phyloP scores from a whole-genome alignment of 1,139 yeast species.

The Kodamaea plutei region DNA sequence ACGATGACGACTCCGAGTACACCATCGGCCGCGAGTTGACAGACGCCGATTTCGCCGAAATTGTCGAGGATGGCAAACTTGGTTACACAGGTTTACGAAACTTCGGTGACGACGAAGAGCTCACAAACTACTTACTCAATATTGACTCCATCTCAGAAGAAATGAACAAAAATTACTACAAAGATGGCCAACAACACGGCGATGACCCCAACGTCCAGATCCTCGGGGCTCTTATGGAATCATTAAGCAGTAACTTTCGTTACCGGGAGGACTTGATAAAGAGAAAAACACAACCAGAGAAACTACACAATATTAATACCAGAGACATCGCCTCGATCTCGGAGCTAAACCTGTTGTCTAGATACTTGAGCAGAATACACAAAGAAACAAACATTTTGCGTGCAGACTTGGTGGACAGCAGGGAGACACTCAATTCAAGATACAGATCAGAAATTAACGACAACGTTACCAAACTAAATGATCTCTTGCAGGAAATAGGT shows the following conservation, averaged over 20 bases:
- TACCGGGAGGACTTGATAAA: conserved; percentile 4
- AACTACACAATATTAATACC: conserved; percentile 1
- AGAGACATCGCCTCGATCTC: conserved; percentile 6
- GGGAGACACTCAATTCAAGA: conserved; percentile 17
- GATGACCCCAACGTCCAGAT: conserved; percentile 3
- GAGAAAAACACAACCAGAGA: neutral
- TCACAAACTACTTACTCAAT: conserved; percentile 30
- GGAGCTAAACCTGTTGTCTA: conserved; percentile 12
- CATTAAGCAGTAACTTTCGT: conserved; percentile 4
- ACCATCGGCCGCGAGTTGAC: conserved; percentile 5
- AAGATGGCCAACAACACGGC: neutral
- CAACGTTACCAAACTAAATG: conserved; percentile 27
- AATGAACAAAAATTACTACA: conserved; percentile 7
- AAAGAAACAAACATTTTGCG: conserved; percentile 12
- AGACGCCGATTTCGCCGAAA: conserved; percentile 14
- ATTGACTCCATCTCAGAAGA: conserved; percentile 31
- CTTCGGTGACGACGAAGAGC: conserved; percentile 21
- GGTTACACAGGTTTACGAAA: conserved; percentile 14
- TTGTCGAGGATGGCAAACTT: conserved; percentile 24
- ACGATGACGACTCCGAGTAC: conserved; percentile 4
- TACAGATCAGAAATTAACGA: conserved; percentile 26
- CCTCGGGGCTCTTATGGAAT: conserved; percentile 8
- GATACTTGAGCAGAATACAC: conserved; percentile 10
- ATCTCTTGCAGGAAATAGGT: conserved; percentile 24
- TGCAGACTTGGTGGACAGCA: conserved; percentile 13